These are phyloP conservation scores for Sarocladiaceae sp. DNA, from an alignment of 2,329 filamentous ascomycete species.

Conservation along the genomic window DNA sequence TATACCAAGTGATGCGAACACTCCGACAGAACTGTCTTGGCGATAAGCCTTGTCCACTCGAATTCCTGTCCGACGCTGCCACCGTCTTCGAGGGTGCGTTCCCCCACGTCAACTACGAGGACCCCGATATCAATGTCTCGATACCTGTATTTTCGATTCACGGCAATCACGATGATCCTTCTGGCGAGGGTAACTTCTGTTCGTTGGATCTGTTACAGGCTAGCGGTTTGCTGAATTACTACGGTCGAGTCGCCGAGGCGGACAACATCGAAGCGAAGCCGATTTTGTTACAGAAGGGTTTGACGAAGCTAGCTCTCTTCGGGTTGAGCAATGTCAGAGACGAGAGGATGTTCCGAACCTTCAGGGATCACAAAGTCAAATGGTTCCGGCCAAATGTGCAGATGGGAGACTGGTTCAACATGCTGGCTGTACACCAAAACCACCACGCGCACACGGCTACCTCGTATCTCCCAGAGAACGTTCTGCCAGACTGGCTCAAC, in stretches of 20 bases:
- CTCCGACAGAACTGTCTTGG: slow-evolving; percentile 91
- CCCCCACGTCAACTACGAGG: slow-evolving; percentile 95
- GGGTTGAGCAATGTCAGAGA: slow-evolving; percentile 95
- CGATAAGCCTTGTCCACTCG: slow-evolving; percentile 90
- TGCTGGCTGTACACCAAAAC: slow-evolving; percentile 94
- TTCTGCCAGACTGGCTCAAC: slow-evolving; percentile 86
- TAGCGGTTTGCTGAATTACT: slow-evolving; percentile 92
- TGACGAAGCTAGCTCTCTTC: slow-evolving; percentile 88
- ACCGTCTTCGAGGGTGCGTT: slow-evolving; percentile 89
- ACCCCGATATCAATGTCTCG: slow-evolving; percentile 92
- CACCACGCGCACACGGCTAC: slow-evolving; percentile 90
- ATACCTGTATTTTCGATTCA: slow-evolving; percentile 98
- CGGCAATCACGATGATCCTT: slow-evolving; percentile 96
- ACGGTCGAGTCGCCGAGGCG: slow-evolving; percentile 83
- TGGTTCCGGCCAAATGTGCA: slow-evolving; percentile 84
- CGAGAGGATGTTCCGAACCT: slow-evolving; percentile 90
- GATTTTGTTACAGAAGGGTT: slow-evolving; percentile 86
- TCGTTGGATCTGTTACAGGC: slow-evolving; percentile 89
- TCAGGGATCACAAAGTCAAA: slow-evolving; percentile 87
- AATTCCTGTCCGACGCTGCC: slow-evolving; percentile 89
- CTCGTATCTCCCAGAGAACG: slow-evolving; percentile 89
- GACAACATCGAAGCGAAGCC: slow-evolving; percentile 94
- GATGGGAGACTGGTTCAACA: slow-evolving; percentile 88
- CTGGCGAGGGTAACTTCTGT: slow-evolving; percentile 90
- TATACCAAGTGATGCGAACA: slow-evolving; percentile 97